Evolutionary conservation across 345 rosid genomes (phyloP), one percentile per base, ranked within the genome.

Genomic region (Aquilaria yunnanensis): DNA sequence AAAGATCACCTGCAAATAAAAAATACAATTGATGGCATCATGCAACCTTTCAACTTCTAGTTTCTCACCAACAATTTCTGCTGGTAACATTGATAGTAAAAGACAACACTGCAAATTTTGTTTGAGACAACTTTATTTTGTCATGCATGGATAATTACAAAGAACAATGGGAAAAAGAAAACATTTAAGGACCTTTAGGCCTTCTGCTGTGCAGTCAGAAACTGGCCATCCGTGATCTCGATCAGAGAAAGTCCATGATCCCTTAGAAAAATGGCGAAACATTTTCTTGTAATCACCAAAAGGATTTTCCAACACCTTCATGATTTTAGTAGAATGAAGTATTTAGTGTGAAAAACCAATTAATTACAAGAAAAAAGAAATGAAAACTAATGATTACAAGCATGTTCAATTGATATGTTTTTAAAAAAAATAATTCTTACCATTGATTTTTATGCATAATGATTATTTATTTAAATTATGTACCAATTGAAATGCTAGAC

Each of bases 211-310:
- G 63, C 88, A 86, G 69, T 86, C 92, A 33, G 86, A 75, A 50
- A 77, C 85, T 54, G 74, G 75, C 88, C 83, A 86, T 14, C 88
- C 86, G 45, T 86, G 88, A 69, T 83, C 92, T 73, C 79, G 80
- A 67, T 77, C 86, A 9, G 88, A 75, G 70, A 81, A 81, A 47
- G 80, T 63, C 92, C 88, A 86, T 2, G 80, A 70, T 32, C 89
- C 92, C 67, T 86, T 86, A 0, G 82, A 70, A 46, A 76, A 72
- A 54, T 78, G 82, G 13, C 83, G 69, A 14, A 72, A 76, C 86
- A 77, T 81, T 69, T 74, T 72, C 64, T 53, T 71, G 60, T 65
- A 73, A 57, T 86, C 79, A 8, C 89, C 85, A 14, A 80, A 67
- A 61, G 91, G 91, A 67, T 85, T 78, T 46, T 81, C 85, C 69